Evolutionary conservation across 1,284 basidiomycete species (phyloP).

Genomic region (Rhodotorula glutinis): DNA sequence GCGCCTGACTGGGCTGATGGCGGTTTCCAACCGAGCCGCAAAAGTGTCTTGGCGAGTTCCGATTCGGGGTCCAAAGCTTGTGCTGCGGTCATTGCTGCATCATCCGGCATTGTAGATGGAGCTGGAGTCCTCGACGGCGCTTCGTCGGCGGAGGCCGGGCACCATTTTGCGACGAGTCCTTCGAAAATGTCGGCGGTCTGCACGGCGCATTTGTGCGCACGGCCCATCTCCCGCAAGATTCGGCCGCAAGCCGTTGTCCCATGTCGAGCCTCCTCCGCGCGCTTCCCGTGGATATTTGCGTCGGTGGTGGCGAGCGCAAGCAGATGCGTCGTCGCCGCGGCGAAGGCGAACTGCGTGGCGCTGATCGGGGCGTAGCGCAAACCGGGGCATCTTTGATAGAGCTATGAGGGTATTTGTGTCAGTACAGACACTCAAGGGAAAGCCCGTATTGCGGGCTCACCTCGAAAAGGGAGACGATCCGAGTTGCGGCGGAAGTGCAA

Average conservation of each 20-base stretch:
- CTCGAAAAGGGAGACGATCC: slow-evolving; percentile 60
- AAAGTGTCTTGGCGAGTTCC: slow-evolving; percentile 6
- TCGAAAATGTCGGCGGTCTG: slow-evolving; percentile 20
- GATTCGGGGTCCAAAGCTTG: slow-evolving; percentile 17
- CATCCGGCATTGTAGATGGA: neutral
- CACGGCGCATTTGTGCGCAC: slow-evolving; percentile 8
- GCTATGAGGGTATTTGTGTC: slow-evolving; percentile 51
- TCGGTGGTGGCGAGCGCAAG: slow-evolving; percentile 53
- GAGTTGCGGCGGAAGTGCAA: slow-evolving; percentile 60
- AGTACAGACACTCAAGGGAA: too few species aligned
- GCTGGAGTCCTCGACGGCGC: neutral
- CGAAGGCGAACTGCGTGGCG: slow-evolving; percentile 62
- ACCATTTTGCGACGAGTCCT: slow-evolving; percentile 18
- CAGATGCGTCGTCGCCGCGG: slow-evolving; percentile 63
- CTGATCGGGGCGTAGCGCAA: slow-evolving; percentile 64
- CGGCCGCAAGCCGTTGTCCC: slow-evolving; percentile 4
- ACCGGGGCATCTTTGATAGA: slow-evolving; percentile 54
- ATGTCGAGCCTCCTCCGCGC: slow-evolving; percentile 7
- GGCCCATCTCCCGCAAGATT: slow-evolving; percentile 18
- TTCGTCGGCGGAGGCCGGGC: neutral
- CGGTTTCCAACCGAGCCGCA: slow-evolving; percentile 20
- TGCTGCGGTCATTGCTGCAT: neutral
- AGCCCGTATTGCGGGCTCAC: neutral
- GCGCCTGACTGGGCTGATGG: neutral
- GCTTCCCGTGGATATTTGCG: neutral